Percentiles rank a stretch among this genome's conserved stretches.
Conservation (phyloP, 1,284 basidiomycete genomes). For the Sporisorium scitamineum region DNA sequence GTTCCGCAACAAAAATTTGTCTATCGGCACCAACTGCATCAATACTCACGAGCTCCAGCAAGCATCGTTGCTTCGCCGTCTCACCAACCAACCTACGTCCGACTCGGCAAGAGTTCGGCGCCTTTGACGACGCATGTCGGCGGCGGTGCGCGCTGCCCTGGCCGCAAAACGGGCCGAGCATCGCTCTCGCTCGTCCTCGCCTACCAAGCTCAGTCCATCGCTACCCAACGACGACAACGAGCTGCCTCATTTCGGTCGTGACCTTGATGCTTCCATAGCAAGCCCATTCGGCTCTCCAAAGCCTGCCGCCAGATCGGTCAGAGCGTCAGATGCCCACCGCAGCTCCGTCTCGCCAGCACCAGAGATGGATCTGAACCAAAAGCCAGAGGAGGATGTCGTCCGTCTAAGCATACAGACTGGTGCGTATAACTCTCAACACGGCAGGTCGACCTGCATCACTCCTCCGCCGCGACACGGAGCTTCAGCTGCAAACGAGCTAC, state of each 20-base stretch:
- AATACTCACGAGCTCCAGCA: background rate
- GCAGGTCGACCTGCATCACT: background rate
- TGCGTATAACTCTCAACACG: slow-evolving; percentile 6
- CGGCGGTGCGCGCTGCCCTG: slow-evolving; percentile 56
- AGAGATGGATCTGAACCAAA: slow-evolving; percentile 37
- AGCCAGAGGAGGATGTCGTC: slow-evolving; percentile 40
- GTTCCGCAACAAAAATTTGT: background rate
- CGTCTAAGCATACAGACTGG: slow-evolving; percentile 44
- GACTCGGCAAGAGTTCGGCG: background rate
- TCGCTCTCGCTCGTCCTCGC: slow-evolving; percentile 40
- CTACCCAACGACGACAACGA: slow-evolving; percentile 18
- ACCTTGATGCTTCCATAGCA: slow-evolving; percentile 48
- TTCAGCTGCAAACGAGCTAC: background rate
- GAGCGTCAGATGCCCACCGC: slow-evolving; percentile 1
- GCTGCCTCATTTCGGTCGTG: slow-evolving; percentile 32
- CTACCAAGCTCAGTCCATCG: slow-evolving; percentile 28
- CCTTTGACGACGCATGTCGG: slow-evolving; percentile 52
- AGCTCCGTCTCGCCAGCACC: slow-evolving; percentile 8
- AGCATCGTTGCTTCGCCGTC: background rate
- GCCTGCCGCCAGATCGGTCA: slow-evolving; percentile 15
- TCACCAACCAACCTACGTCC: background rate
- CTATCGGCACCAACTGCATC: background rate
- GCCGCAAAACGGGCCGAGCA: slow-evolving; percentile 50
- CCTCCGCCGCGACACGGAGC: background rate
- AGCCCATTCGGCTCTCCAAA: slow-evolving; percentile 56